phyloP scores from a whole-genome alignment of 495 filamentous ascomycete genomes.

The Hyphodiscus hymeniophilus region DNA sequence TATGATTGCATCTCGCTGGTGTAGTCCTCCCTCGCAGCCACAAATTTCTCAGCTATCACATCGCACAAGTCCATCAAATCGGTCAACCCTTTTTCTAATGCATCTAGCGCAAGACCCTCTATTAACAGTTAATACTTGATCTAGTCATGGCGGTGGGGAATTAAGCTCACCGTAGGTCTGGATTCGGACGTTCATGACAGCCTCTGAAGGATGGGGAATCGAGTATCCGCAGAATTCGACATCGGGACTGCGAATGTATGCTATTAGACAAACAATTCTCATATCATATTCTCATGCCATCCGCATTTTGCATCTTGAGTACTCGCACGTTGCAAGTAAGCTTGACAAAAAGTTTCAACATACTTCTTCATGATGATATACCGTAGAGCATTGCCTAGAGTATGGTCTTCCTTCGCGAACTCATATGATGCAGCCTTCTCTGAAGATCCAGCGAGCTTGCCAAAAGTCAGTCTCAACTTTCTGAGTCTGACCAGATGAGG shows the following conservation, averaged over 20 bases:
- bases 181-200: conserved; percentile 93
- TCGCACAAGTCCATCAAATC: conserved; percentile 88
- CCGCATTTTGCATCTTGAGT: no score
- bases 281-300: no score
- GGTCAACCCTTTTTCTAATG: conserved; percentile 78
- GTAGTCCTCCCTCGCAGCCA: conserved; percentile 53
- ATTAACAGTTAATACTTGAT: background rate
- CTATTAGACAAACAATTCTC: conserved; percentile 2
- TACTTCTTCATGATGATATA: conserved; percentile 99
- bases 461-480: background rate
- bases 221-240: conserved; percentile 98
- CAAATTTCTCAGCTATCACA: conserved; percentile 82
- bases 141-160: background rate
- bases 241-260: conserved; percentile 52
- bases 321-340: no score
- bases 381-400: conserved; percentile 85
- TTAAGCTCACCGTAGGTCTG: conserved; percentile 76
- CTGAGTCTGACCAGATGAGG: background rate
- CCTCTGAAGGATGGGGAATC: conserved; percentile 92
- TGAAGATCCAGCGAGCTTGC: conserved; percentile 60
- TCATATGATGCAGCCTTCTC: conserved; percentile 69
- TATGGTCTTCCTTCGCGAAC: conserved; percentile 88
- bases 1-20: background rate
- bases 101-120: conserved; percentile 77
- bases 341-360: no score